Percentiles rank a stretch among this genome's conserved stretches.
These are phyloP conservation scores for Fonsecaea pugnacius DNA, from an alignment of 2,329 filamentous ascomycete species.

Conservation along the genomic window DNA sequence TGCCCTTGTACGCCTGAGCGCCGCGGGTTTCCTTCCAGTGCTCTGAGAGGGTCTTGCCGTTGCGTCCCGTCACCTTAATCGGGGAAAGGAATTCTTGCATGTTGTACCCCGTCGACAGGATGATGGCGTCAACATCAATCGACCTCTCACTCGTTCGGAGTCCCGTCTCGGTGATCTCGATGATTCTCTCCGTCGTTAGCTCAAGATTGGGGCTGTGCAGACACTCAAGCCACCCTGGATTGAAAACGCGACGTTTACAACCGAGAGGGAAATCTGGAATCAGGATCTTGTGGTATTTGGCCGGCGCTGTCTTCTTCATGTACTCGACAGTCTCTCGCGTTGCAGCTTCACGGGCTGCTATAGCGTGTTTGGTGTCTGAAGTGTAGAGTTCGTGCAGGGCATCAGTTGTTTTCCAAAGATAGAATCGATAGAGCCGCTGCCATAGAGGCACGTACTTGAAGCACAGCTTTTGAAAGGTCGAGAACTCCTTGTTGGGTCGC, in stretches of 20 bases:
- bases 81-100: constrained; percentile 45
- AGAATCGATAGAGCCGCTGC: constrained; percentile 49
- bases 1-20: constrained; percentile 44
- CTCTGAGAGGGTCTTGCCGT: constrained; percentile 35
- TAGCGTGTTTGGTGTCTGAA: constrained; percentile 6
- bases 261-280: constrained; percentile 65
- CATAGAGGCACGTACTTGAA: constrained; percentile 46
- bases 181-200: constrained; percentile 45
- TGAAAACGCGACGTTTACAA: constrained; percentile 67
- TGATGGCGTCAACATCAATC: constrained; percentile 40
- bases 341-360: background rate
- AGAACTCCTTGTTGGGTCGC: constrained; percentile 41
- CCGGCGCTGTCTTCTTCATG: constrained; percentile 57
- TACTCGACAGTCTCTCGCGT: constrained; percentile 35
- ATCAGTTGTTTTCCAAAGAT: constrained; percentile 43
- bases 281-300: constrained; percentile 64
- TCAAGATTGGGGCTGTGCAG: constrained; percentile 60
- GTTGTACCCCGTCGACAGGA: constrained; percentile 45
- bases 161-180: constrained; percentile 14
- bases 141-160: background rate
- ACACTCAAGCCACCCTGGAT: constrained; percentile 59
- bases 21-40: constrained; percentile 42
- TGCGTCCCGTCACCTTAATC: constrained; percentile 40
- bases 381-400: constrained; percentile 45
- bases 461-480: constrained; percentile 54